Base-by-base conservation (phyloP, 805 yeast genomes). In the Myxozyma neotropica region DNA sequence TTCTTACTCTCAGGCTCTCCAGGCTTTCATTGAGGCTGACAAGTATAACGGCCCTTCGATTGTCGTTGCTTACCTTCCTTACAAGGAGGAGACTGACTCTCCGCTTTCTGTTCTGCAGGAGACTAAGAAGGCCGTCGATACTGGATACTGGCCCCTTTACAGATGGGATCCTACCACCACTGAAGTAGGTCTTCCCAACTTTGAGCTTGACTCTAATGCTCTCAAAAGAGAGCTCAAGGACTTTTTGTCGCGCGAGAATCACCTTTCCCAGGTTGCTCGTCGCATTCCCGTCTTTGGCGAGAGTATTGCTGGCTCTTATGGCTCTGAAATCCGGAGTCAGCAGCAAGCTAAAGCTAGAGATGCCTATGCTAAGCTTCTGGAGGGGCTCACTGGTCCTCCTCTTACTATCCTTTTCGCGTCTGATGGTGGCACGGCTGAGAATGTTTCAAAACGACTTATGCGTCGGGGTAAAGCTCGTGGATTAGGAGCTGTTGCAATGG, bases 141-240 rank as follows among this genome's bases (percentile, higher is more conserved):
- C 91, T 35, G 98, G 98, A n/a, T 87, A 87, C 77, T 91, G 97
- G 96, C 98, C 98, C 49, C 80, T 93, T 63, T 93, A 92, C 77
- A 81, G 97, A 72, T 93, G 81, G 76, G 81, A 89, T 68, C 96
- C 97, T 57, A 65, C 13, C 12, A 73, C 80, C 51, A 81, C 78
- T 51, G 77, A 78, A 48, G 77, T 76, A 38, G 81, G 77, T 17
- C 42, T 44, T 10, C 82, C 84, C n/a, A 72, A 73, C 52, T 93
- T 93, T 80, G 83, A 83, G 68, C 80, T 93, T 55, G 97, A 93
- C 73, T 91, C 97, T 4, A 84, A 92, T 15, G 84, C 84, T 55
- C 83, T 93, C 70, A 85, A 85, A 73, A 83, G 85, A 68, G 89
- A 87, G 67, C 78, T 93, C 64, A 82, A 85, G 70, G 84, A 82